Evolutionary conservation across 2,329 filamentous ascomycete species (phyloP).

Genomic region (Fusarium cicatricum): DNA sequence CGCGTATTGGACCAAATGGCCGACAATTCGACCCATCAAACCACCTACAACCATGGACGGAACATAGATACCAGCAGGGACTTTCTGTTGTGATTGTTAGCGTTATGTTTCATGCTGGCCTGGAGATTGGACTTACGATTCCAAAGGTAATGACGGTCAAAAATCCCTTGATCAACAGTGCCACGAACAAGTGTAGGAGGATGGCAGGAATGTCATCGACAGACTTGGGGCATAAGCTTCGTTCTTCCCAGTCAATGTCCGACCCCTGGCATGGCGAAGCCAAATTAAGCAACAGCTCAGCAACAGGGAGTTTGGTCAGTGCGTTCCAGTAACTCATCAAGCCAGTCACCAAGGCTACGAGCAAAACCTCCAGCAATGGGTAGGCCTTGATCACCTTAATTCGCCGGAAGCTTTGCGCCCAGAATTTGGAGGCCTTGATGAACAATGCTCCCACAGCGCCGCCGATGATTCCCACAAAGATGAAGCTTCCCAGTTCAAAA

Average conservation of each 20-base stretch:
- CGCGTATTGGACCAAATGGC: constrained; percentile 83
- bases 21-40: constrained; percentile 86
- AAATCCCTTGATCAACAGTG: constrained; percentile 89
- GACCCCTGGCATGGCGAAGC: constrained; percentile 85
- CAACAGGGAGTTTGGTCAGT: constrained; percentile 87
- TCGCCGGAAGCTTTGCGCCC: constrained; percentile 88
- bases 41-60: constrained; percentile 99
- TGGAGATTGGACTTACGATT: constrained; percentile 63
- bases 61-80: constrained; percentile 96
- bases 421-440: constrained; percentile 92
- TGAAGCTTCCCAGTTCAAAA: constrained; percentile 87
- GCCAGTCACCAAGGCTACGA: constrained; percentile 87
- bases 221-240: constrained; percentile 79
- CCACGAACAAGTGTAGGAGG: constrained; percentile 74
- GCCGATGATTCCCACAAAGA: constrained; percentile 85
- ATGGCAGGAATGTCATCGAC: constrained; percentile 81
- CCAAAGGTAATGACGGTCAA: constrained; percentile 93
- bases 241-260: constrained; percentile 65
- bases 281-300: constrained; percentile 88
- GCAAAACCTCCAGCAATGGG: constrained; percentile 85
- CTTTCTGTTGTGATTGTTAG: constrained; percentile 65
- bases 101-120: not conserved
- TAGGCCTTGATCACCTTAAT: constrained; percentile 81
- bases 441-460: constrained; percentile 89
- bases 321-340: constrained; percentile 92